Base-by-base conservation (phyloP, 306 rosid genomes). In the Neltuma alba region DNA sequence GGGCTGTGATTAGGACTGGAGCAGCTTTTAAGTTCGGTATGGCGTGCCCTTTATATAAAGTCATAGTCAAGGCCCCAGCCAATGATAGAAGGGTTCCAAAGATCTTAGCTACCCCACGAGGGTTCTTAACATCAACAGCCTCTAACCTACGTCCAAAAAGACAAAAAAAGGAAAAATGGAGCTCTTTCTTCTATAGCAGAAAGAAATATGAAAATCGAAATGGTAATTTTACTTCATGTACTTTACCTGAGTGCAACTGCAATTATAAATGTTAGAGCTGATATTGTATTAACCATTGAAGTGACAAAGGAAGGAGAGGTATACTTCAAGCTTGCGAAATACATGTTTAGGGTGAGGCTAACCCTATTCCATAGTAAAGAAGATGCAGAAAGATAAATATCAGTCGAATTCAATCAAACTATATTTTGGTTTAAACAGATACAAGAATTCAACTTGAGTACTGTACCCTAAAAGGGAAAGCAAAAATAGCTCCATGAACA, bases 271-370 rank as follows among this genome's bases (percentile, higher is more conserved):
- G 89, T 86, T 58, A 88, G 36, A 48, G 87, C 82, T 42, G 88
- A 62, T 45, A 84, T 16, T 55, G 70, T 74, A 52, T 86, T 86
- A n/a, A 64, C 13, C 63, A 88, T 72, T 6, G 91, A 86, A 62
- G 88, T 57, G 44, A 66, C 89, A 72, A 88, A 88, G 77, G 87
- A 77, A 48, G 89, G 78, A 81, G 84, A 77, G 25, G 85, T 85
- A 50, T 82, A 82, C 33, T 71, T 78, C 80, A 85, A 50, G 57
- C 87, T 85, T 34, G 82, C 80, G 6, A 85, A 87, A 54, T 70
- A 87, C 85, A 83, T 76, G 70, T 88, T 83, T 15, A 77, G 55
- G 44, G 85, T 69, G 23, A 88, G 84, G 71, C 86, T 27, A 38
- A 69, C 75, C 79, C 85, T 84, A 86, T 77, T 64, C 3, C 76